Evolutionary conservation across 495 filamentous ascomycete genomes (phyloP), one percentile per base, ranked within the genome.

Genomic region (Aspergillus ellipticus): DNA sequence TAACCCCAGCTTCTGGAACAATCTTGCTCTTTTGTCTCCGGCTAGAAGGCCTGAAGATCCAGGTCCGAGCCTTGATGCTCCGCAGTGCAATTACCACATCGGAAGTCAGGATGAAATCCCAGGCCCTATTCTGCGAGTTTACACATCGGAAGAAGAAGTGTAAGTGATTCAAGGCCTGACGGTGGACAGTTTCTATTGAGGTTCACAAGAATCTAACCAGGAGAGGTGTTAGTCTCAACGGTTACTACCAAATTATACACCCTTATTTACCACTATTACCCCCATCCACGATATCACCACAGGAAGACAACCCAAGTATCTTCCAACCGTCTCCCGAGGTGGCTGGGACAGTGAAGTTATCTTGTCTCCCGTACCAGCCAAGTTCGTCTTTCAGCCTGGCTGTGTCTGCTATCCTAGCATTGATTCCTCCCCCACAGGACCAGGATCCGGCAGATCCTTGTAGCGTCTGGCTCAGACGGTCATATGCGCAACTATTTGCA

Each of bases 221-320:
- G n/a, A n/a, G n/a, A n/a, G n/a, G n/a, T n/a, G 2, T 20, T 52
- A 79, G 77, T 54, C 53, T 77, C 49, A 70, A 74, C 50, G 75
- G 72, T 3, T 79, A 78, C 59, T 79, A 78, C 49, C 67, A 73
- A 15, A 76, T 65, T 63, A 76, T 79, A 37, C 75, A 79, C 58
- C 70, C 74, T 24, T 78, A 71, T 55, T 73, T 80, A 42, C 72
- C 77, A 11, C 69, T 80, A 24, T 45, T 80, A n/a, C n/a, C n/a
- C 24, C 77, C 75, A 7, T 64, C 77, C 5, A 69, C 74, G 31
- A 8, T 33, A 13, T 33, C 31, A 33, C 9, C 9, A 10, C 31
- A 33, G 7, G 26, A 54, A 31, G 49, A 49, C 2, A 20, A 49
- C 5, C 45, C 49, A n/a, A 11, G 26, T n/a, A n/a, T n/a, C n/a